A percentile compares a stretch with the other conserved stretches of the same genome.
These are phyloP conservation scores for Debaryomycetaceae sp. DNA, from an alignment of 1,139 yeast species.

Conservation along the genomic window DNA sequence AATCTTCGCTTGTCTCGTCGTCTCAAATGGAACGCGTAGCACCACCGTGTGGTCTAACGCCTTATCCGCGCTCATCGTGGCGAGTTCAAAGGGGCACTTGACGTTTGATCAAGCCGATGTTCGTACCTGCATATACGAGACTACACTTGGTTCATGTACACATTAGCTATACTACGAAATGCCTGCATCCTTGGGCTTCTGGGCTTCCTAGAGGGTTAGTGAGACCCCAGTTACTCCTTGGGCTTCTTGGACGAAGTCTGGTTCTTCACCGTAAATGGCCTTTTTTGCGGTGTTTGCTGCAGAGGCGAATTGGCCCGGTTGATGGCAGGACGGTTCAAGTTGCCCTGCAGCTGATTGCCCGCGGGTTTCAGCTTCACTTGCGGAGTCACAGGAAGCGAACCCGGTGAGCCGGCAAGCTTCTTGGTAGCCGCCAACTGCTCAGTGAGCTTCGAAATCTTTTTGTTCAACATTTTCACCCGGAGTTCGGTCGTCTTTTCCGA, in stretches of 20 bases:
- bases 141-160: too few relatives aligned
- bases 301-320: constrained; percentile 11
- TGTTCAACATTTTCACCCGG: constrained; percentile 39
- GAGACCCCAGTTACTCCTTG: constrained; percentile 11
- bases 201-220: too few relatives aligned
- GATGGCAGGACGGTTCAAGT: constrained; percentile 26
- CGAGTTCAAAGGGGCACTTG: too few relatives aligned
- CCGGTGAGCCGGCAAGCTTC: constrained; percentile 5
- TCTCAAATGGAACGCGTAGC: constrained; percentile 60
- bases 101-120: too few relatives aligned
- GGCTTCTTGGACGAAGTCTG: constrained; percentile 12
- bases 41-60: constrained; percentile 13
- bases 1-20: constrained; percentile 54
- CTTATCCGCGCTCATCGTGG: too few relatives aligned
- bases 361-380: constrained; percentile 14
- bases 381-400: constrained; percentile 7
- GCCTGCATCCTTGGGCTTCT: too few relatives aligned
- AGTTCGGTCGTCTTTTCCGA: constrained; percentile 40
- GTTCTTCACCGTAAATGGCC: constrained; percentile 12
- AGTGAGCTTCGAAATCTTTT: constrained; percentile 22
- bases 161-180: too few relatives aligned
- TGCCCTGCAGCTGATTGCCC: constrained; percentile 28
- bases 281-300: constrained; percentile 9
- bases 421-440: constrained; percentile 24
- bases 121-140: too few relatives aligned